These are phyloP conservation scores for Diophrys sp. DNA, from an alignment of 73 alveolate genomes.

Conservation along the genomic window DNA sequence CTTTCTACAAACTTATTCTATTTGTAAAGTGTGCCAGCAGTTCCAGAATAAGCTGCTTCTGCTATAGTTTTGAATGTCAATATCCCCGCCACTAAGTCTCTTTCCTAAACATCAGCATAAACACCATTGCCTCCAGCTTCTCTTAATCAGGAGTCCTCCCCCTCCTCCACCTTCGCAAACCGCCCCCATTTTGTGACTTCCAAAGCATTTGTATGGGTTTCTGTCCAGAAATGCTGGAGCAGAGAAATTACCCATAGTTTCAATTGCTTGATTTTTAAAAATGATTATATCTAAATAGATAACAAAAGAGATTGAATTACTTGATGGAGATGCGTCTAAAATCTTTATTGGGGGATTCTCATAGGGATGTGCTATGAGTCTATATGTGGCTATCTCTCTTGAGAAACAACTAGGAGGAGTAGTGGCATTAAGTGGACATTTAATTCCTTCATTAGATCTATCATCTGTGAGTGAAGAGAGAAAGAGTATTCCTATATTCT, in stretches of 20 bases:
- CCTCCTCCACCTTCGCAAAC: no score
- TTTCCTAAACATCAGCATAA: no score
- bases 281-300: conserved; percentile 18
- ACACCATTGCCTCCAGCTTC: no score
- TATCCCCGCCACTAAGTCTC: no score
- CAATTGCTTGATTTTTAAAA: neutral
- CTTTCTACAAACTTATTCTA: conserved; percentile 15
- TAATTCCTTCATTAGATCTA: conserved; percentile 18
- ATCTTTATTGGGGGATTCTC: conserved; percentile 92
- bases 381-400: conserved; percentile 47
- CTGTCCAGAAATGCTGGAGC: neutral
- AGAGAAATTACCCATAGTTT: neutral
- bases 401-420: conserved; percentile 69
- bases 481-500: conserved; percentile 49
- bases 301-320: conserved; percentile 49
- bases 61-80: no score
- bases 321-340: conserved; percentile 58
- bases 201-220: conserved; percentile 13
- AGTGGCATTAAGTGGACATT: conserved; percentile 62
- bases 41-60: no score
- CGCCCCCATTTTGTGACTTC: no score
- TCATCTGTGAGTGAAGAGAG: conserved; percentile 35
- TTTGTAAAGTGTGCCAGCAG: conserved; percentile 37
- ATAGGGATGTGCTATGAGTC: conserved; percentile 79
- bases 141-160: no score